Conservation (phyloP, 164 flowering plant species). For the Vitis vinifera region DNA sequence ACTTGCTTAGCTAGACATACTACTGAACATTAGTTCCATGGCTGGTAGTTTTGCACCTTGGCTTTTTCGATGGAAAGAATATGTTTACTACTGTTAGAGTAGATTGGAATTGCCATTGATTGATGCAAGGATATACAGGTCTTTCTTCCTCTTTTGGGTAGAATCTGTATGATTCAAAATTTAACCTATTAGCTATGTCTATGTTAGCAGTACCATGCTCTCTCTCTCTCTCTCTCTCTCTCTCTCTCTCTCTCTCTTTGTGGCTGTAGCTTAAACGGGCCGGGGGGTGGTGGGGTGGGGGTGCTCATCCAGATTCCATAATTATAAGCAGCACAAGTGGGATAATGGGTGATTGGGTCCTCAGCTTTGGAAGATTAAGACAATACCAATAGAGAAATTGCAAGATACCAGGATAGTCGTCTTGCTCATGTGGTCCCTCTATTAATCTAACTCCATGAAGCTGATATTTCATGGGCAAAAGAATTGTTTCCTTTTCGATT, state of each 20-base stretch:
- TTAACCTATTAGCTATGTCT: neutral
- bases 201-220: neutral
- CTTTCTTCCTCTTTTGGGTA: slow-evolving; percentile 1
- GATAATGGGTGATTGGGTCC: slow-evolving; percentile 8
- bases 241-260: slow-evolving; percentile 20
- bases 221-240: neutral
- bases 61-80: slow-evolving; percentile 9
- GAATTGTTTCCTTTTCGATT: slow-evolving; percentile 20
- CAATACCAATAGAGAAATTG: slow-evolving; percentile 10
- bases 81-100: slow-evolving; percentile 7
- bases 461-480: slow-evolving; percentile 15
- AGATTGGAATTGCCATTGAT: slow-evolving; percentile 9
- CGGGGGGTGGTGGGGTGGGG: no score
- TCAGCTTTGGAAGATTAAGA: slow-evolving; percentile 21
- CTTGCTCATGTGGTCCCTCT: slow-evolving; percentile 21
- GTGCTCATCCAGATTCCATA: no score
- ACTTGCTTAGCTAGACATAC: slow-evolving; percentile 2
- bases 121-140: slow-evolving; percentile 12
- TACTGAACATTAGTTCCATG: neutral
- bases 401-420: slow-evolving; percentile 3
- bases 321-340: slow-evolving; percentile 3
- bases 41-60: slow-evolving; percentile 8
- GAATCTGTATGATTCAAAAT: slow-evolving; percentile 1
- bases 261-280: slow-evolving; percentile 12
- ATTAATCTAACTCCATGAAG: slow-evolving; percentile 12